phyloP scores from a whole-genome alignment of 2,329 filamentous ascomycete species.

The Calonectria montana region DNA sequence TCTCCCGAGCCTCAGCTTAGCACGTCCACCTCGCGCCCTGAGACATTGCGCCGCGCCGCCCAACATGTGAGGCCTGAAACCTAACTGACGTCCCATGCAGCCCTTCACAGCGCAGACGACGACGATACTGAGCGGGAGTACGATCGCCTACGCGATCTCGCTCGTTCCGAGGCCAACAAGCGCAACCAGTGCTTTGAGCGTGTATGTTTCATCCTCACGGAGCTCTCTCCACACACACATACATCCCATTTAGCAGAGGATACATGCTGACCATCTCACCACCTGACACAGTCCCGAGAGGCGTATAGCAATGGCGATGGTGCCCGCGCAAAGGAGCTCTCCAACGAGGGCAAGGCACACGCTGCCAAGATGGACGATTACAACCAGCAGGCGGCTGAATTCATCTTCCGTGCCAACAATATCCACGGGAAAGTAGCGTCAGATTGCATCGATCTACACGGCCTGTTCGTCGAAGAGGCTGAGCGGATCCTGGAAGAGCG shows the following conservation, averaged over 20 bases:
- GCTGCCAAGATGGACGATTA: conserved; percentile 86
- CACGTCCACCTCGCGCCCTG: conserved; percentile 15
- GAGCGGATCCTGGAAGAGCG: conserved; percentile 89
- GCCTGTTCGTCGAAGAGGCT: conserved; percentile 94
- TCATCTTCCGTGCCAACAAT: conserved; percentile 97
- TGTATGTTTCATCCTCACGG: conserved; percentile 55
- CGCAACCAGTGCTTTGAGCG: conserved; percentile 81
- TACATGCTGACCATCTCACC: conserved; percentile 24
- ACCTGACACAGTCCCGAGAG: conserved; percentile 68
- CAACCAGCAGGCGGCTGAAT: conserved; percentile 92
- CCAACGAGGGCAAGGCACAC: conserved; percentile 86
- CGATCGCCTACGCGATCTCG: conserved; percentile 87
- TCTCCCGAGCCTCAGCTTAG: conserved; percentile 1
- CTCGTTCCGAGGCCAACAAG: conserved; percentile 83
- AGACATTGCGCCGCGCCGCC: conserved; percentile 23
- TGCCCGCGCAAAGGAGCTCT: conserved; percentile 83
- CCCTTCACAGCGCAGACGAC: conserved; percentile 79
- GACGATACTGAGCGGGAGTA: conserved; percentile 85
- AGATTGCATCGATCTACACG: conserved; percentile 94
- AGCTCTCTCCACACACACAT: not conserved
- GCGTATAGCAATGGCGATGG: conserved; percentile 89
- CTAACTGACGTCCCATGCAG: conserved; percentile 55
- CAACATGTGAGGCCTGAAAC: conserved; percentile 19
- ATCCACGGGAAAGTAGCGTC: conserved; percentile 76
- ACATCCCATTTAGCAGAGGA: not conserved